A percentile compares a stretch with the other conserved stretches of the same genome.
phyloP scores from a whole-genome alignment of 495 filamentous ascomycete genomes.

The Aspergillus diversus region DNA sequence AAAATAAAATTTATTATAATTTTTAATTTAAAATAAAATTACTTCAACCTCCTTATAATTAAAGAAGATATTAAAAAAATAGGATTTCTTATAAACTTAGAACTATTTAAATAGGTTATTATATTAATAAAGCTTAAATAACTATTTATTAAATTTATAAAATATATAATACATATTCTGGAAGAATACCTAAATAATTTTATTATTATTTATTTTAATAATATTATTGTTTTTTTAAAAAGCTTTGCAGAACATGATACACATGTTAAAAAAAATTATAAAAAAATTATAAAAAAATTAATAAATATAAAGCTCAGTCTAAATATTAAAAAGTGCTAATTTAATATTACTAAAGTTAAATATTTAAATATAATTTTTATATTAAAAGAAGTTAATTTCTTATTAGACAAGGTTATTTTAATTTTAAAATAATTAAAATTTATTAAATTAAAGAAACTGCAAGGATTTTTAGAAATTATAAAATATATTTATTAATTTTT shows the following conservation, averaged over 20 bases:
- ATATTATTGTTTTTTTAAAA: conserved; percentile 11
- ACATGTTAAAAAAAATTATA: conserved; percentile 10
- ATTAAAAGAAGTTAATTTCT: too few species aligned
- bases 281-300: conserved; percentile 14
- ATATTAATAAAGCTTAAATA: not conserved
- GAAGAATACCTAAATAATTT: conserved; percentile 14
- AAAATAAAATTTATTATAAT: conserved; percentile 6
- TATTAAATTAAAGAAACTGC: too few species aligned
- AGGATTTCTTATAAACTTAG: conserved; percentile 4
- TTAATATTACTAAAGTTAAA: conserved; percentile 11
- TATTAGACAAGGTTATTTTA: too few species aligned
- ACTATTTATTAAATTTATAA: conserved; percentile 7
- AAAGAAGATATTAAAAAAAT: conserved; percentile 12
- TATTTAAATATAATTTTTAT: conserved; percentile 9
- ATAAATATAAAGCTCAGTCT: conserved; percentile 13
- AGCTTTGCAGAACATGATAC: conserved; percentile 14
- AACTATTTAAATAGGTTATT: conserved; percentile 13
- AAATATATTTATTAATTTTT: too few species aligned
- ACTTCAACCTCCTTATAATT: conserved; percentile 7
- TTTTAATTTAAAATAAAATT: conserved; percentile 16
- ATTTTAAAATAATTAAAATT: too few species aligned
- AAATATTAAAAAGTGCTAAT: conserved; percentile 17
- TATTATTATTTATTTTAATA: conserved; percentile 22
- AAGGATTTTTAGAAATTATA: too few species aligned
- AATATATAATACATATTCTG: conserved; percentile 10